Conservation (phyloP, 2,329 filamentous ascomycete genomes). For the Ceratocystis smalleyi region DNA sequence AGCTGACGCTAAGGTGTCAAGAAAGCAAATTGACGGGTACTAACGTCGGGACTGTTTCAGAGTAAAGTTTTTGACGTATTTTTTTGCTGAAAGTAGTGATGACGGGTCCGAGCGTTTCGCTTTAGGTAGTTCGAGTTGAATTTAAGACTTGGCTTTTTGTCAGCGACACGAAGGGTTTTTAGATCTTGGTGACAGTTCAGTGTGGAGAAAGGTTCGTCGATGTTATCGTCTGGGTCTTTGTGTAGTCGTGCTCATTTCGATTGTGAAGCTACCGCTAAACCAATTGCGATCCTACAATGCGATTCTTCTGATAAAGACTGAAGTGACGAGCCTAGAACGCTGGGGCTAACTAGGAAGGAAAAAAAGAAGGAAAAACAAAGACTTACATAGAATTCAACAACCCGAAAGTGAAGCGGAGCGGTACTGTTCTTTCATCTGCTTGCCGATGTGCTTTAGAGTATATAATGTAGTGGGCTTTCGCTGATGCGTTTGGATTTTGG, state of each 20-base stretch:
- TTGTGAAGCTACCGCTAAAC: background rate
- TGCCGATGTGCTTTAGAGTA: background rate
- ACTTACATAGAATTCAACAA: background rate
- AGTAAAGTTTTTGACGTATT: background rate
- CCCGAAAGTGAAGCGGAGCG: background rate
- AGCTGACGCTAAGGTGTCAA: constrained; percentile 1
- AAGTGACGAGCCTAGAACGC: background rate
- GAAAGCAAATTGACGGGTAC: background rate
- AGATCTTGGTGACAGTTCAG: background rate
- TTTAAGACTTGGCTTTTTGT: background rate
- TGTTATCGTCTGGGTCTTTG: background rate
- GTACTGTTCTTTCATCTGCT: background rate
- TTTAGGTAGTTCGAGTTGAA: background rate
- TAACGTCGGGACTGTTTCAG: background rate
- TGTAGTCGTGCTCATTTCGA: background rate
- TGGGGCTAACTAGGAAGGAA: background rate
- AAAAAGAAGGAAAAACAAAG: background rate
- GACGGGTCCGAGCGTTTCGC: background rate
- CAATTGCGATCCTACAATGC: background rate
- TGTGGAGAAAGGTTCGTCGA: background rate
- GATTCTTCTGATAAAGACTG: background rate
- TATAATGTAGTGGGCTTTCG: background rate
- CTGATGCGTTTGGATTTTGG: background rate
- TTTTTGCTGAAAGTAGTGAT: background rate
- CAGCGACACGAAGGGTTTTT: background rate